phyloP scores from a whole-genome alignment of 441 rosid genomes.

The Caryocar brasiliense region DNA sequence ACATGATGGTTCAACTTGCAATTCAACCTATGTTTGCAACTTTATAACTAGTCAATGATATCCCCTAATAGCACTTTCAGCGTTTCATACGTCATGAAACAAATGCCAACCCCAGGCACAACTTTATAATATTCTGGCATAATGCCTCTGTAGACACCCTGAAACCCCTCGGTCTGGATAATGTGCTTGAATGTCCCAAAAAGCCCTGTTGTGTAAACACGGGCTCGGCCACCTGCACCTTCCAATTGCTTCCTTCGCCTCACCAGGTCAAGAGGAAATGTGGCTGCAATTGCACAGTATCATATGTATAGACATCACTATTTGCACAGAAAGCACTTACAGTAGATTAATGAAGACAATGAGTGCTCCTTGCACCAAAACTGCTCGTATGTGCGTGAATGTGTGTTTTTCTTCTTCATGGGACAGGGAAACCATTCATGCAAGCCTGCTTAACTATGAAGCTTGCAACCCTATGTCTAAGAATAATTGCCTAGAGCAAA shows the following conservation, averaged over 20 bases:
- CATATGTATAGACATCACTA: too few species aligned
- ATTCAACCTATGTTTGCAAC: not conserved
- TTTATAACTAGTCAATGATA: slow-evolving; percentile 29
- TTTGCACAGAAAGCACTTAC: not conserved
- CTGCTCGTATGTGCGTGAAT: not conserved
- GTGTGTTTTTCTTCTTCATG: too few species aligned
- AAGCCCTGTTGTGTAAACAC: slow-evolving; percentile 66
- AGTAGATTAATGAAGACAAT: not conserved
- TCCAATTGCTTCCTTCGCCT: slow-evolving; percentile 86
- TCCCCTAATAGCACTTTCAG: slow-evolving; percentile 57
- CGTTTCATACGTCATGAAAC: slow-evolving; percentile 87
- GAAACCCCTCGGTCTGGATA: slow-evolving; percentile 55
- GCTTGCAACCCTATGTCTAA: too few species aligned
- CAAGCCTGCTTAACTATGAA: too few species aligned
- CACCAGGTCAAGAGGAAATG: slow-evolving; percentile 86
- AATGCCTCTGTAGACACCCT: slow-evolving; percentile 78
- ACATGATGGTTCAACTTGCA: not conserved
- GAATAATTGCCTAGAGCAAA: too few species aligned
- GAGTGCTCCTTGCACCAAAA: not conserved
- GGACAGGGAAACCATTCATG: too few species aligned
- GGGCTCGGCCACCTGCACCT: slow-evolving; percentile 81
- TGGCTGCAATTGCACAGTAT: slow-evolving; percentile 47
- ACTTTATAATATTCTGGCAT: slow-evolving; percentile 91
- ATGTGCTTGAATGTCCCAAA: slow-evolving; percentile 68
- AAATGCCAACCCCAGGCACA: slow-evolving; percentile 87